Evolutionary conservation across 768 basidiomycete species (phyloP), one percentile per base, ranked within the genome.

Genomic region (Lactarius tabidus): DNA sequence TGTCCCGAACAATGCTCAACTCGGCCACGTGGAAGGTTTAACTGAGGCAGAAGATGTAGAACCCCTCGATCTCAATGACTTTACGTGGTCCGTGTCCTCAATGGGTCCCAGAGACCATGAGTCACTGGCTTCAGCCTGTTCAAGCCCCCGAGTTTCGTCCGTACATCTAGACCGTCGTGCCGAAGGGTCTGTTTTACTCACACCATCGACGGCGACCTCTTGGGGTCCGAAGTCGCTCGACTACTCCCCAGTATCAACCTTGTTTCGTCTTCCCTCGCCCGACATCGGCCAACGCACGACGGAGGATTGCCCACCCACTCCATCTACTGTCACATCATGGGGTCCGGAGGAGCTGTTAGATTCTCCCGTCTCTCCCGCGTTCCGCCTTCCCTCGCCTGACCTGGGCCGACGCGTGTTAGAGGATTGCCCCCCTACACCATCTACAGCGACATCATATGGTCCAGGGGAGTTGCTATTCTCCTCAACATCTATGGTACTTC

Each of bases 41-140:
- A 72, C 70, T 18, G 67, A 67, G 43, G 70, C 62, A 59, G 75
- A 75, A 23, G 74, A 71, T n/a, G 75, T 76, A 28, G 76, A 79
- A 15, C 81, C 81, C 64, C 75, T 88, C 60, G 81, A 87, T 67
- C 74, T 87, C 33, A 84, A 84, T 51, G 89, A 90, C 68, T 91
- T 82, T 70, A 71, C 80, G 10, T 91, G 88, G 86, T 89, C 88
- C 10, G 79, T 84, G 29, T 86, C 87, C 9, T 90, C 89, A 8
- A 74, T 75, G 2, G 89, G 90, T n/a, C 90, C 89, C 26, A 76
- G 75, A 6, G 74, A 75, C 15, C 72, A 74, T 36, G 80, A 80
- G 58, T 78, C 79, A 52, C 72, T 76, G 15, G 72, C 78, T 36
- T 81, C 81, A 3, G 73, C 77, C 14, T 59, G 74, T 8, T 77